Evolutionary conservation across 306 rosid species (phyloP).

Genomic region (Albizia julibrissin): DNA sequence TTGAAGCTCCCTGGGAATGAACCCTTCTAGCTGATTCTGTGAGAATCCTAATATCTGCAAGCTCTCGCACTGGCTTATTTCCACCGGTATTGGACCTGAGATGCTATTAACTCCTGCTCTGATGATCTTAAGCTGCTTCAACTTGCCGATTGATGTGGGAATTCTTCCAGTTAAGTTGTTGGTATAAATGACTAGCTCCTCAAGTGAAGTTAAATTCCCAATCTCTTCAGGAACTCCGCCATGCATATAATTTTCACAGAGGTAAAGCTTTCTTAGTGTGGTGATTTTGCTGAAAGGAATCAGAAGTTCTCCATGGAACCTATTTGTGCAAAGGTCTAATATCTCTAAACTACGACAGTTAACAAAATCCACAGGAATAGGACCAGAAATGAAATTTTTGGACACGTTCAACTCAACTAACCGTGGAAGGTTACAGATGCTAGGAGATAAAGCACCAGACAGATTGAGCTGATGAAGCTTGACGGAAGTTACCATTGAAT

Average conservation of each 20-base stretch:
- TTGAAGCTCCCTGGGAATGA: constrained; percentile 60
- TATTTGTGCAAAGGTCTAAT: constrained; percentile 78
- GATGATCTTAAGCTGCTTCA: constrained; percentile 62
- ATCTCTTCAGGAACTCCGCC: constrained; percentile 56
- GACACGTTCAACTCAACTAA: constrained; percentile 62
- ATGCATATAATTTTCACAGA: constrained; percentile 69
- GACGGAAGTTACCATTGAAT: constrained; percentile 61
- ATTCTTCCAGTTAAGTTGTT: constrained; percentile 69
- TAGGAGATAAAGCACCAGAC: constrained; percentile 62
- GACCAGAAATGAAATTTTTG: constrained; percentile 62
- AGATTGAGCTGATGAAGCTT: constrained; percentile 51
- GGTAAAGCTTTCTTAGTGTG: constrained; percentile 58
- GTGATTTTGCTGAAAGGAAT: constrained; percentile 46
- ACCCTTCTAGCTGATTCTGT: constrained; percentile 67
- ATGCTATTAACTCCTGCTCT: constrained; percentile 65
- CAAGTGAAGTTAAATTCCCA: constrained; percentile 58
- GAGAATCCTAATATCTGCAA: constrained; percentile 69
- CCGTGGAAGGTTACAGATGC: constrained; percentile 55
- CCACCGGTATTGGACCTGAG: constrained; percentile 61
- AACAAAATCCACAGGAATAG: constrained; percentile 52
- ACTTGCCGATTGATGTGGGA: constrained; percentile 54
- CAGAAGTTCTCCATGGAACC: constrained; percentile 61
- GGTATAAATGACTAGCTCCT: constrained; percentile 70
- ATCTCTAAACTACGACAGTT: constrained; percentile 56
- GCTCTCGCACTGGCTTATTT: constrained; percentile 61